Evolutionary conservation across 208 protist species (phyloP), one percentile per base, ranked within the genome.

Genomic region (Crithidia bombi): DNA sequence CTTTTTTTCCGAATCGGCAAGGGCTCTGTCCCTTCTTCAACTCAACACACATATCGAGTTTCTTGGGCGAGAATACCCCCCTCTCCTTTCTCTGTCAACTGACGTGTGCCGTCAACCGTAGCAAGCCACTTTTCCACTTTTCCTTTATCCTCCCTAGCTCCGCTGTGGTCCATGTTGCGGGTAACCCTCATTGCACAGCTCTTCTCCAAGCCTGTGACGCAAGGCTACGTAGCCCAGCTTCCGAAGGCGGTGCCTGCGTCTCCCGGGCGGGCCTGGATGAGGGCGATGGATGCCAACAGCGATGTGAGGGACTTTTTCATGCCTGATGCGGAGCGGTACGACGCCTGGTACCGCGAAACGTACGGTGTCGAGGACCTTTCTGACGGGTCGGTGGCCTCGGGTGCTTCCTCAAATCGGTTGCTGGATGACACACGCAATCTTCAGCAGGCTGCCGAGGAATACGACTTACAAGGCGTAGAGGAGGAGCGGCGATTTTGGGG

Each of bases 171-270:
- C 5, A 83, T 86, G 79, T 55, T 81, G 2, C 73, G 77, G 21
- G 59, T 68, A 17, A 78, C 75, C 32, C 33, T 49, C 17, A 21
- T 51, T 19, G 44, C 70, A n/a, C 73, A 71, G 11, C 69, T 94
- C 9, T 87, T 92, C 72, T 88, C 84, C 26, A 92, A 92, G 69
- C 86, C 90, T 28, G 81, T 91, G 15, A 82, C 83, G n/a, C 84
- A 92, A 44, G 90, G 90, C 41, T 95, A 95, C 61, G 67, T 85
- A 0, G 52, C 84, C 25, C 82, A 86, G 68, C 78, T 95, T 19
- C 85, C 86, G 11, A 76, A 80, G 17, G 59, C 71, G 2, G 44
- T 66, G 32, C 74, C 69, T 10, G 62, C 73, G 14, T 30, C 67
- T 5, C 68, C 59, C 38, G 77, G 84, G 1, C 79, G 71, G 2